Conservation (phyloP, 2,329 filamentous ascomycete genomes). For the Cadophora sp. region DNA sequence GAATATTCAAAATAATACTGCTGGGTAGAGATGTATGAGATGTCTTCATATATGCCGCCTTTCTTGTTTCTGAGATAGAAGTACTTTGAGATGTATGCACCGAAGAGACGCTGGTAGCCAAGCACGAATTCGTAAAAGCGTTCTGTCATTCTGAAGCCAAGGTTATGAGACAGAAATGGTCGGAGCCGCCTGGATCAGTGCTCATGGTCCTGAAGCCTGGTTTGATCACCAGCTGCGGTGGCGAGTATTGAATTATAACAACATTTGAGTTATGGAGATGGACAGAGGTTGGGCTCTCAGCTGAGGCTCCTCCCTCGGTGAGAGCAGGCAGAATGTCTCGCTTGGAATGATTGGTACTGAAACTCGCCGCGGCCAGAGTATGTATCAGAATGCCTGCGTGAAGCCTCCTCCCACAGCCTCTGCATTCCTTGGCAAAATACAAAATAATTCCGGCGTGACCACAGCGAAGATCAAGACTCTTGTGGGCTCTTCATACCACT, state of each 20-base stretch:
- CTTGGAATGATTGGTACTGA: not conserved
- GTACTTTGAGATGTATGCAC: constrained; percentile 3
- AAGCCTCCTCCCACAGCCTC: not conserved
- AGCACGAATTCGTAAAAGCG: not conserved
- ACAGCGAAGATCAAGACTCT: too few species aligned
- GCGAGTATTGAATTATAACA: not conserved
- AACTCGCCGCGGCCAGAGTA: not conserved
- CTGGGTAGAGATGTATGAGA: constrained; percentile 8
- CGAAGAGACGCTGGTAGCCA: not conserved
- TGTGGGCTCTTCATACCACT: too few species aligned
- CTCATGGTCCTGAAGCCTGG: not conserved
- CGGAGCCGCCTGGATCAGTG: too few species aligned
- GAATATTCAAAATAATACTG: not conserved
- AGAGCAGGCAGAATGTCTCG: not conserved
- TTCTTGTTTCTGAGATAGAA: not conserved
- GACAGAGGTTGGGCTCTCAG: not conserved
- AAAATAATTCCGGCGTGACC: too few species aligned
- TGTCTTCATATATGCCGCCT: not conserved
- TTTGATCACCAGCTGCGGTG: not conserved
- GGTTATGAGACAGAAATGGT: too few species aligned
- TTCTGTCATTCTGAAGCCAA: too few species aligned
- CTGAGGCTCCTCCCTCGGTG: not conserved
- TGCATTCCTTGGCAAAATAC: not conserved
- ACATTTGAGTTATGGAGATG: not conserved
- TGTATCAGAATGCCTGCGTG: not conserved